Conservation (phyloP, 202 grass and related monocot genomes). For the Setaria italica region DNA sequence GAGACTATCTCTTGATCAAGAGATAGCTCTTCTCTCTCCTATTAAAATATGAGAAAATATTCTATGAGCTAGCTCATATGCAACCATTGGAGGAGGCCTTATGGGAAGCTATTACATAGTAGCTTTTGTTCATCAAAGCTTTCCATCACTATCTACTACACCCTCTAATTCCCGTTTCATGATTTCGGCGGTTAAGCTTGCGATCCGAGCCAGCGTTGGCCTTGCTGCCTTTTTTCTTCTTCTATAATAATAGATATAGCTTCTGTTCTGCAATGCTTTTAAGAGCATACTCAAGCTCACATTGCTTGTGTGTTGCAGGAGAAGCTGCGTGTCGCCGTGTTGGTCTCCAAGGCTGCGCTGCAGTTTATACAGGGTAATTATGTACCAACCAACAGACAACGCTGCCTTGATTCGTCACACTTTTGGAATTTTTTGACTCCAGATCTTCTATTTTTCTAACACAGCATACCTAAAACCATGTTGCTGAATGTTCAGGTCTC, state of each 20-base stretch:
- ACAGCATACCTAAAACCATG: conserved; percentile 22
- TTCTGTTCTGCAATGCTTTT: not conserved
- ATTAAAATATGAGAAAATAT: too few relatives aligned
- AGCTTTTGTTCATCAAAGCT: too few relatives aligned
- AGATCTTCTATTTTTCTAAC: not conserved
- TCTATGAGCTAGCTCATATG: too few relatives aligned
- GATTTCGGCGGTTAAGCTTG: not conserved
- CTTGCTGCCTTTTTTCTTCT: not conserved
- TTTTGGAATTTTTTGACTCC: not conserved
- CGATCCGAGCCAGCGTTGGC: not conserved
- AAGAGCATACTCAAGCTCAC: conserved; percentile 35
- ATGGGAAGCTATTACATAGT: too few relatives aligned
- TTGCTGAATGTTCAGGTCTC: conserved; percentile 64
- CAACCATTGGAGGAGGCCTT: too few relatives aligned
- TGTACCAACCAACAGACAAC: not conserved
- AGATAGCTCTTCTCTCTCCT: too few relatives aligned
- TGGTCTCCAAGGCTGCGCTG: conserved; percentile 95
- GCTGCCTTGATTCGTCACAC: not conserved
- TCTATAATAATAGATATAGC: not conserved
- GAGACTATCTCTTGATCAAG: too few relatives aligned
- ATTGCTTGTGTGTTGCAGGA: conserved; percentile 59
- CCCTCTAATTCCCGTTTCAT: not conserved
- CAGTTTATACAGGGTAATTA: conserved; percentile 91
- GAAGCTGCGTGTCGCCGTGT: conserved; percentile 87
- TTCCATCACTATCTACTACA: too few relatives aligned